Percentiles rank a stretch among this genome's conserved stretches.
phyloP scores from a whole-genome alignment of 2,329 filamentous ascomycete species.

The Apiospora saccharicola region DNA sequence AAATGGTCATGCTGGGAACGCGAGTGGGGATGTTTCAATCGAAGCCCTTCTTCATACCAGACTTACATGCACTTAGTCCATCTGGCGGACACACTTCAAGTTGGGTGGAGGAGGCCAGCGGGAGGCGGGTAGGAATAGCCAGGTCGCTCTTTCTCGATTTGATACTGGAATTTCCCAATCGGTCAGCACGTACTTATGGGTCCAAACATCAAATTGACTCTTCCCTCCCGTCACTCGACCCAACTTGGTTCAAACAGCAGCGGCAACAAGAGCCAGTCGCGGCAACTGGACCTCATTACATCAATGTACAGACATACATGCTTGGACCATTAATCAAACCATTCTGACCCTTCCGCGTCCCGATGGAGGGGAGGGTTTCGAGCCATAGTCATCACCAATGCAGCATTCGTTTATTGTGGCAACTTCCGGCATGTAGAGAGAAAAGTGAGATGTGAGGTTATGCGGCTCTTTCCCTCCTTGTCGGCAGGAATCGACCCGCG shows the following conservation, averaged over 20 bases:
- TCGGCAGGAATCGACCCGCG: not conserved
- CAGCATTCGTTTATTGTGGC: not conserved
- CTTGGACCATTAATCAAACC: not conserved
- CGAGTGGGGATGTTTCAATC: not conserved
- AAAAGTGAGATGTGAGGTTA: slow-evolving; percentile 16
- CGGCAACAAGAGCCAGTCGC: not conserved
- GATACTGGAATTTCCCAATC: not conserved
- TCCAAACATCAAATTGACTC: not conserved
- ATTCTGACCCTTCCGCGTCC: not conserved
- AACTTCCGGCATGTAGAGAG: not conserved
- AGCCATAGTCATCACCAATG: not conserved
- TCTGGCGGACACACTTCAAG: not conserved
- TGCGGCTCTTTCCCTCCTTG: slow-evolving; percentile 1
- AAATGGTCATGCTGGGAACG: not conserved
- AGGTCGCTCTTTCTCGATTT: not conserved
- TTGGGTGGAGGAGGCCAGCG: not conserved
- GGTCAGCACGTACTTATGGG: not conserved
- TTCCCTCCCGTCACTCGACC: slow-evolving; percentile 12
- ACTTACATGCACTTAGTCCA: not conserved
- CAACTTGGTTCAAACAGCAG: slow-evolving; percentile 8
- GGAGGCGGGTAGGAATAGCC: not conserved
- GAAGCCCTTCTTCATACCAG: not conserved
- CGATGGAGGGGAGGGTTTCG: not conserved
- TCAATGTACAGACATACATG: not conserved
- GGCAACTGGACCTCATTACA: not conserved